Conservation (phyloP, 306 rosid genomes). For the Rosa lucieae region DNA sequence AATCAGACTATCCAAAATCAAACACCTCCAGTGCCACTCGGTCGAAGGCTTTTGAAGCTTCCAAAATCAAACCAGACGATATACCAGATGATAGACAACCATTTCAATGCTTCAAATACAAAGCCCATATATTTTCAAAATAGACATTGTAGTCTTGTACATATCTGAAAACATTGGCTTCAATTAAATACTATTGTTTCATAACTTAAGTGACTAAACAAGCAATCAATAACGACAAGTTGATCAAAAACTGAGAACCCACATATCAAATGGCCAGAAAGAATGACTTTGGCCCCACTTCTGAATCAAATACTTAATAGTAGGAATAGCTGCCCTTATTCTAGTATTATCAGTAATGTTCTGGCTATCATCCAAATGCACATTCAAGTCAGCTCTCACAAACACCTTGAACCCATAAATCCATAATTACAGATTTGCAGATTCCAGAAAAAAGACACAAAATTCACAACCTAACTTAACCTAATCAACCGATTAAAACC, state of each 20-base stretch:
- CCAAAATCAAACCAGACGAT: too few relatives aligned
- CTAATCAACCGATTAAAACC: too few relatives aligned
- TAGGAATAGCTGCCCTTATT: conserved; percentile 89
- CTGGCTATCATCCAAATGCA: conserved; percentile 87
- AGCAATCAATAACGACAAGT: neutral
- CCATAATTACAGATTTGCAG: too few relatives aligned
- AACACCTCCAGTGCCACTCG: too few relatives aligned
- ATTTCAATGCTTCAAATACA: neutral
- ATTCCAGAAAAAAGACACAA: too few relatives aligned
- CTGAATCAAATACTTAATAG: conserved; percentile 75
- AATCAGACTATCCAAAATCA: too few relatives aligned
- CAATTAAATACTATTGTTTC: too few relatives aligned
- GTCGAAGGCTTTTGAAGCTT: too few relatives aligned
- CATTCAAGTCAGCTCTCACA: conserved; percentile 89
- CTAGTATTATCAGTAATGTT: conserved; percentile 95
- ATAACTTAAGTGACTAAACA: neutral
- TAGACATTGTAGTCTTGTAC: neutral
- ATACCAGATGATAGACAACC: neutral
- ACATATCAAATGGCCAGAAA: conserved; percentile 74
- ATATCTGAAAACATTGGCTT: neutral
- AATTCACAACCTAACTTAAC: too few relatives aligned
- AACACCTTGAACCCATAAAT: conserved; percentile 44
- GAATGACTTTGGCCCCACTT: conserved; percentile 95
- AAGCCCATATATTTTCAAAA: neutral
- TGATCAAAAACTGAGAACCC: neutral